A percentile compares a stretch with the other conserved stretches of the same genome.
Conservation (phyloP, 1,284 basidiomycete genomes). For the Ustilago cynodontis region DNA sequence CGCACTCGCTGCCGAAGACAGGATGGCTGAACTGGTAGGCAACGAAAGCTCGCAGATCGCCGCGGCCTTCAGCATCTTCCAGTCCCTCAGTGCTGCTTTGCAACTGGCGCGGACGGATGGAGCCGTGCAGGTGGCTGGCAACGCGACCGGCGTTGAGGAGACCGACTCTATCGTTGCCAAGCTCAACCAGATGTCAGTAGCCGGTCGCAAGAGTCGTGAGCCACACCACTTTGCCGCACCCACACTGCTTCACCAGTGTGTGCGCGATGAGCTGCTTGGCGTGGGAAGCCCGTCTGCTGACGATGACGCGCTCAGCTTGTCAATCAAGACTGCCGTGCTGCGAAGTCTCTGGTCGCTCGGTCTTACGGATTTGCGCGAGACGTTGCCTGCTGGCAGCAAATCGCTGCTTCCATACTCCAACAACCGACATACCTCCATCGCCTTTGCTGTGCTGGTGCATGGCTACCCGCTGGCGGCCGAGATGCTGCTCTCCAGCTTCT, state of each 20-base stretch:
- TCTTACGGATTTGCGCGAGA: conserved; percentile 32
- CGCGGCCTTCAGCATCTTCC: conserved; percentile 40
- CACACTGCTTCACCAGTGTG: conserved; percentile 47
- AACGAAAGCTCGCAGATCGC: conserved; percentile 47
- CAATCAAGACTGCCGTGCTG: conserved; percentile 33
- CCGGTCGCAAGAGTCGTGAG: conserved; percentile 45
- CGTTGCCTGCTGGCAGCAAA: conserved; percentile 12
- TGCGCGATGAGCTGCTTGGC: conserved; percentile 34
- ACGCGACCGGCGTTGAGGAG: conserved; percentile 17
- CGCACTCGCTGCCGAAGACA: conserved; percentile 41
- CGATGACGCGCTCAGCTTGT: conserved; percentile 11
- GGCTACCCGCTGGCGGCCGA: conserved; percentile 47
- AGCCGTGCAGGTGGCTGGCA: conserved; percentile 24
- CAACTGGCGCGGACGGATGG: conserved; percentile 42
- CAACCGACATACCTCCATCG: conserved; percentile 33
- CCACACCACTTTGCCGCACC: conserved; percentile 46
- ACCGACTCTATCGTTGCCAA: conserved; percentile 46
- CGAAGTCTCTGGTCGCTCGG: conserved; percentile 46
- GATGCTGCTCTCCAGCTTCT: conserved; percentile 37
- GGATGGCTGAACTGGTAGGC: conserved; percentile 42
- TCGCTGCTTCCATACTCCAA: conserved; percentile 42
- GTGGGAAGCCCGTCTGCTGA: not conserved
- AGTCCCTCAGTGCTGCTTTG: conserved; percentile 31
- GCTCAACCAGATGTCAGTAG: conserved; percentile 51
- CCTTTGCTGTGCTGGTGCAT: conserved; percentile 40